Conservation (phyloP, 257 asterid genomes). For the Buddleja alternifolia region DNA sequence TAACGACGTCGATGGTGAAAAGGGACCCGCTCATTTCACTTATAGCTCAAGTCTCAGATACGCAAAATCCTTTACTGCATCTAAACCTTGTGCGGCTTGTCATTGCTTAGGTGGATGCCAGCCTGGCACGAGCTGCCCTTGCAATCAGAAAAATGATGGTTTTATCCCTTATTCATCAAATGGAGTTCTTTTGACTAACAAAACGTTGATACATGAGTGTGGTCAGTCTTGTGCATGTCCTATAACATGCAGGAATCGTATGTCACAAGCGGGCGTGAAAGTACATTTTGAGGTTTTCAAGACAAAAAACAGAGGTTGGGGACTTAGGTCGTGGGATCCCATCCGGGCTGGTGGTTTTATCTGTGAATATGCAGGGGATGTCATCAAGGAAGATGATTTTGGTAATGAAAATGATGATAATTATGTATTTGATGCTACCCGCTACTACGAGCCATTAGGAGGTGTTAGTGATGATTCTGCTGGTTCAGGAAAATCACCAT, state of each 20-base stretch:
- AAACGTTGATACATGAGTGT: slow-evolving; percentile 70
- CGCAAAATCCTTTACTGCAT: slow-evolving; percentile 48
- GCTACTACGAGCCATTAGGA: slow-evolving; percentile 65
- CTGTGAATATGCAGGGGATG: slow-evolving; percentile 95
- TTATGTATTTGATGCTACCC: slow-evolving; percentile 79
- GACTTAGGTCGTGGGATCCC: slow-evolving; percentile 97
- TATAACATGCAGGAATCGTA: slow-evolving; percentile 70
- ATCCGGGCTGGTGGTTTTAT: slow-evolving; percentile 83
- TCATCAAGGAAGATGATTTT: slow-evolving; percentile 44
- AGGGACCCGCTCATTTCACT: slow-evolving; percentile 87
- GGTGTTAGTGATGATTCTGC: slow-evolving; percentile 40
- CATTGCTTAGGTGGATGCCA: slow-evolving; percentile 84
- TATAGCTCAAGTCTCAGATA: slow-evolving; percentile 62
- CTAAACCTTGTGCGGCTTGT: slow-evolving; percentile 59
- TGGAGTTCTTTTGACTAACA: slow-evolving; percentile 65
- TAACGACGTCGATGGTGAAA: slow-evolving; percentile 86
- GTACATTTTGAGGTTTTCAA: slow-evolving; percentile 79
- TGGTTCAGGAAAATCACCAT: slow-evolving; percentile 53
- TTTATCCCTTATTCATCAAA: slow-evolving; percentile 63
- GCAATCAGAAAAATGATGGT: slow-evolving; percentile 66
- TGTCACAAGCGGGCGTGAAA: slow-evolving; percentile 73
- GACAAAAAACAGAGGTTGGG: slow-evolving; percentile 91
- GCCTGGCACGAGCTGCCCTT: slow-evolving; percentile 66
- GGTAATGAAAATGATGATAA: slow-evolving; percentile 49
- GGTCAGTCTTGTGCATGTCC: slow-evolving; percentile 78